Percentiles rank a stretch among this genome's conserved stretches.
Conservation (phyloP, 139 green algal species). For the Pedinophyceae sp. region DNA sequence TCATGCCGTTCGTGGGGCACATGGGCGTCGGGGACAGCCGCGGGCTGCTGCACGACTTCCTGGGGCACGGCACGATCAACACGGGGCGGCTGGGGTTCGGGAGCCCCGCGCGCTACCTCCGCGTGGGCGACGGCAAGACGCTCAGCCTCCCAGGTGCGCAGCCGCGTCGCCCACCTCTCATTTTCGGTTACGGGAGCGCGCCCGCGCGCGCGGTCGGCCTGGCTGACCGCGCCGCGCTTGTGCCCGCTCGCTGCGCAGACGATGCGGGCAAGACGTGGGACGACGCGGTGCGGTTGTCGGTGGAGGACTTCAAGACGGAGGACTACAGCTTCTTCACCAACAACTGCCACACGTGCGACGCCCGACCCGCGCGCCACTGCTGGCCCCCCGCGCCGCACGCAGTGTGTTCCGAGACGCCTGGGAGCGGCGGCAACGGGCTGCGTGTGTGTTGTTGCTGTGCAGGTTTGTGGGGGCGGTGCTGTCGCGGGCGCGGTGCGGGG, state of each 20-base stretch:
- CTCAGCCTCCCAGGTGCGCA: background rate
- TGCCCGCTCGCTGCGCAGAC: slow-evolving; percentile 6
- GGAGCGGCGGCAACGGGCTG: too few relatives aligned
- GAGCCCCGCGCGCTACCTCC: slow-evolving; percentile 12
- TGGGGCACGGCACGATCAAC: slow-evolving; percentile 10
- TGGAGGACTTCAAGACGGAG: slow-evolving; percentile 11
- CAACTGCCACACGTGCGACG: slow-evolving; percentile 41
- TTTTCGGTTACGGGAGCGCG: background rate
- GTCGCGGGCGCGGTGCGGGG: slow-evolving; percentile 14
- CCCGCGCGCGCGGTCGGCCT: too few relatives aligned
- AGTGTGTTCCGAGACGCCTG: too few relatives aligned
- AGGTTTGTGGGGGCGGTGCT: slow-evolving; percentile 25
- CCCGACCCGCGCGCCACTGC: too few relatives aligned
- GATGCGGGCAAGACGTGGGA: slow-evolving; percentile 11
- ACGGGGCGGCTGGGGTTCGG: slow-evolving; percentile 20
- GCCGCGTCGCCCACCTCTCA: background rate
- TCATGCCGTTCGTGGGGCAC: slow-evolving; percentile 31
- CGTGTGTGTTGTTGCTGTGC: too few relatives aligned
- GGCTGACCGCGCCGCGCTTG: background rate
- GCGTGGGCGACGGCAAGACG: background rate
- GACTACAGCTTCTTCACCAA: slow-evolving; percentile 22
- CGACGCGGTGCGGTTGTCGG: slow-evolving; percentile 1
- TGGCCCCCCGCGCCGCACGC: too few relatives aligned
- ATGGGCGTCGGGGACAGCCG: slow-evolving; percentile 19
- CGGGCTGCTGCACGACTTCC: slow-evolving; percentile 29